Conservation (phyloP, 371 early-diverging fungal genomes). For the Mortierella sp. region DNA sequence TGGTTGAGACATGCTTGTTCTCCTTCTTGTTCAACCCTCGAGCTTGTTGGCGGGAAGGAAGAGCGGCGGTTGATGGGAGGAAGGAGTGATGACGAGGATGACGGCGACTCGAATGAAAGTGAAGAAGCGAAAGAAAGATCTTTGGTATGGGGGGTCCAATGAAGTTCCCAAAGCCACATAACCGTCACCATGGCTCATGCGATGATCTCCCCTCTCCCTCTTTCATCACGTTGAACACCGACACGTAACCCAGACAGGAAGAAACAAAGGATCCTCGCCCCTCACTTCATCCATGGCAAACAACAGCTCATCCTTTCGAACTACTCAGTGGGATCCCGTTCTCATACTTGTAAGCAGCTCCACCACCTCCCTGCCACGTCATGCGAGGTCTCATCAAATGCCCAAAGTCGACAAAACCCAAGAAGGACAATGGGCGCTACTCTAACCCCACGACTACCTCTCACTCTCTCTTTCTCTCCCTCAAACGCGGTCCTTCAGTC, state of each 20-base stretch:
- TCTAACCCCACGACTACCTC: too few relatives aligned
- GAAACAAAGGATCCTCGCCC: neutral
- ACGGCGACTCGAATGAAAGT: neutral
- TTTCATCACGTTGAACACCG: neutral
- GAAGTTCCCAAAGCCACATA: too few relatives aligned
- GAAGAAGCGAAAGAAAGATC: neutral
- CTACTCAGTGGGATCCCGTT: conserved; percentile 54
- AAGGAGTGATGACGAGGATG: neutral
- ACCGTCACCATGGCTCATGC: neutral
- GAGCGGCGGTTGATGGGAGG: neutral
- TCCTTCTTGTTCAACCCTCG: neutral
- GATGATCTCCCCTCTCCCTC: neutral
- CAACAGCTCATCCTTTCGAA: conserved; percentile 37
- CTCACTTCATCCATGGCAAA: conserved; percentile 24
- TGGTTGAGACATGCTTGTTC: conserved; percentile 31
- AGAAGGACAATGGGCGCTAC: too few relatives aligned
- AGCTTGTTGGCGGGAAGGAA: neutral
- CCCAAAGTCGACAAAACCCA: too few relatives aligned
- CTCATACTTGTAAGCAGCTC: conserved; percentile 34
- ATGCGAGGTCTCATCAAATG: too few relatives aligned
- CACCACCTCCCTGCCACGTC: too few relatives aligned
- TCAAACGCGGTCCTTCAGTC: conserved; percentile 17
- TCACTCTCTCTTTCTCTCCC: neutral
- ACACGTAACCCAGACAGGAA: neutral
- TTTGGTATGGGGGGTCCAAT: too few relatives aligned